Evolutionary conservation across 192 early-diverging fungal species (phyloP).

Genomic region (Chytriomyces sp.): DNA sequence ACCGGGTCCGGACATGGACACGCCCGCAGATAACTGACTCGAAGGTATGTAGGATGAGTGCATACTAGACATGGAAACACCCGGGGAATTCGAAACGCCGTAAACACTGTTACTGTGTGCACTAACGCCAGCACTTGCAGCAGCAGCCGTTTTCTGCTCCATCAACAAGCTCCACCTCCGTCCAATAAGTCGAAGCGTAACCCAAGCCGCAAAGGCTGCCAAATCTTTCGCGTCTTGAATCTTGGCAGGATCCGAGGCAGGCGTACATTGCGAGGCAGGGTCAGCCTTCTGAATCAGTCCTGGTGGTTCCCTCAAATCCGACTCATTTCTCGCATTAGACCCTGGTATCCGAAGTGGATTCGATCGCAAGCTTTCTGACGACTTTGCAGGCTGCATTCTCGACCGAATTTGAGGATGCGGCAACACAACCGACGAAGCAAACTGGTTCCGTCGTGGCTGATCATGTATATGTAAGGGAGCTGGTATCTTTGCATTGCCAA

Average conservation of each 20-base stretch:
- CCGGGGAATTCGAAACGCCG: background rate
- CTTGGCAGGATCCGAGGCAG: background rate
- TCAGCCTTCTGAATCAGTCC: slow-evolving; percentile 1
- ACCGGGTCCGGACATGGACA: background rate
- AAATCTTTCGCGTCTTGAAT: slow-evolving; percentile 27
- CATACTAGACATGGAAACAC: background rate
- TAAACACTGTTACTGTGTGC: background rate
- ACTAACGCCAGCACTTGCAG: background rate
- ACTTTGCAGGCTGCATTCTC: too few species aligned
- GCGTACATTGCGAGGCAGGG: background rate
- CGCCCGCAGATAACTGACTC: background rate
- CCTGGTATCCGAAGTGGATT: too few species aligned
- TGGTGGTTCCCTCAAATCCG: background rate
- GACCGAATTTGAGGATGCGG: too few species aligned
- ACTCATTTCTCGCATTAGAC: too few species aligned
- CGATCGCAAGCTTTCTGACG: too few species aligned
- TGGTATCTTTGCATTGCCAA: background rate
- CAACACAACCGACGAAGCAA: too few species aligned
- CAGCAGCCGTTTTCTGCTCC: slow-evolving; percentile 9
- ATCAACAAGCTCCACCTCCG: slow-evolving; percentile 18
- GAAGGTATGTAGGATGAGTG: background rate
- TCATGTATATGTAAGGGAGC: background rate
- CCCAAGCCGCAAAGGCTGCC: slow-evolving; percentile 28
- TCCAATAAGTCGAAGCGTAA: slow-evolving; percentile 19
- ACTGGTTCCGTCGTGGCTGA: too few species aligned